These are phyloP conservation scores for Cladosporium sphaerospermum DNA, from an alignment of 2,329 filamentous ascomycete species.

Conservation along the genomic window DNA sequence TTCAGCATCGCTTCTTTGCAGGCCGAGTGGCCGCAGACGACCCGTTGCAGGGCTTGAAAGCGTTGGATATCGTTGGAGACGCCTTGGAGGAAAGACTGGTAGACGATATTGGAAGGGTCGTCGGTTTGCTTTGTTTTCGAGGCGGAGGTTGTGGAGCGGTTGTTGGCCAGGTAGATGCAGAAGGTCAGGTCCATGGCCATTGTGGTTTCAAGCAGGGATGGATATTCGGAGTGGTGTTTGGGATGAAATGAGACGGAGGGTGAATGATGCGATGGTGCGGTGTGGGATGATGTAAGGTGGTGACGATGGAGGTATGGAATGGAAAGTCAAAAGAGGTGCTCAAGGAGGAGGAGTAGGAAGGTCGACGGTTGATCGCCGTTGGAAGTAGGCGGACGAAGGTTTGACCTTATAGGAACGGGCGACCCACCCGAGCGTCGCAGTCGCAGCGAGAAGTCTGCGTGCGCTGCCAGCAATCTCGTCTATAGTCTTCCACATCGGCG, in stretches of 20 bases:
- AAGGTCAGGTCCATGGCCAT: slow-evolving; percentile 13
- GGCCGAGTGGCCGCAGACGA: slow-evolving; percentile 4
- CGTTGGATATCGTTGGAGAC: slow-evolving; percentile 22
- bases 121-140: background rate
- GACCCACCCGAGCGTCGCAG: background rate
- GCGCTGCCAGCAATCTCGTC: slow-evolving; percentile 10
- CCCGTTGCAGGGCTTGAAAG: slow-evolving; percentile 13
- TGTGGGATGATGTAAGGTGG: too few species aligned
- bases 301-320: too few species aligned
- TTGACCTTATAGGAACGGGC: too few species aligned
- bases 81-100: slow-evolving; percentile 24
- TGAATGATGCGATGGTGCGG: too few species aligned
- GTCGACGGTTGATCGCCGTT: too few species aligned
- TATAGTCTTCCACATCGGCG: slow-evolving; percentile 5
- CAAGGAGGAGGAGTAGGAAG: too few species aligned
- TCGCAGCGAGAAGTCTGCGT: background rate
- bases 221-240: slow-evolving; percentile 2
- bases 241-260: background rate
- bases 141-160: background rate
- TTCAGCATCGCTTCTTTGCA: slow-evolving; percentile 10
- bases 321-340: background rate
- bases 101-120: slow-evolving; percentile 10
- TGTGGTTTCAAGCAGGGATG: slow-evolving; percentile 2
- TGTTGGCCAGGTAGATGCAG: slow-evolving; percentile 9
- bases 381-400: too few species aligned